Conservation (phyloP, 148 eudicot species). For the Arbutus unedo region DNA sequence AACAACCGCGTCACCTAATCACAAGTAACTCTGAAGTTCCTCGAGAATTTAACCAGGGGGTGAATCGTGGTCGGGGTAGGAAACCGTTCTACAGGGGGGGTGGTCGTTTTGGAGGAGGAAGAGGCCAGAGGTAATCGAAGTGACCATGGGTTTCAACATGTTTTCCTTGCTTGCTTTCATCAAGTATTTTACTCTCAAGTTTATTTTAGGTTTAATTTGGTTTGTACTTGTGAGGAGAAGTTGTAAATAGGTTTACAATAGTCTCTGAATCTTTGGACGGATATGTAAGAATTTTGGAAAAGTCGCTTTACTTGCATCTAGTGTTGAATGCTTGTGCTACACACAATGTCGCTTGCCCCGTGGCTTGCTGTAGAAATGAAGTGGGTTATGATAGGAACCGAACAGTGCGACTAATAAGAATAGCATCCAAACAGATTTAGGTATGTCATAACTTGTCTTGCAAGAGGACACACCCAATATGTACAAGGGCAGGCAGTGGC, state of each 20-base stretch:
- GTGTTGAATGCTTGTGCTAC: background rate
- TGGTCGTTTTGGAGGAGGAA: constrained; percentile 57
- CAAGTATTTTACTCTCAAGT: background rate
- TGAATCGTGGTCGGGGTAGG: constrained; percentile 38
- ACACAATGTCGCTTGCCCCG: background rate
- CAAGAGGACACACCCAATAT: background rate
- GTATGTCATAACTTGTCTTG: background rate
- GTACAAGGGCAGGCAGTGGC: background rate
- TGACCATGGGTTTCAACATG: background rate
- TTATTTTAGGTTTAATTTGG: background rate
- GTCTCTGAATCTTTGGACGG: background rate
- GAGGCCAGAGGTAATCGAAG: constrained; percentile 38
- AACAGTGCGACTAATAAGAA: background rate
- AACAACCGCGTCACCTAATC: constrained; percentile 22
- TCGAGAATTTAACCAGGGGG: constrained; percentile 39
- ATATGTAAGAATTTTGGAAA: background rate
- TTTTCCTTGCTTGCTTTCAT: background rate
- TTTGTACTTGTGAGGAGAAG: background rate
- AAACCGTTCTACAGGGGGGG: constrained; percentile 46
- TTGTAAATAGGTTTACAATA: constrained; percentile 10
- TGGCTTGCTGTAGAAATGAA: background rate
- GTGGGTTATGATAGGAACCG: background rate
- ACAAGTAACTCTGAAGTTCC: constrained; percentile 26
- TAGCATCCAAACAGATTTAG: background rate
- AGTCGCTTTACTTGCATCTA: background rate